phyloP scores from a whole-genome alignment of 495 filamentous ascomycete genomes.

The Talaromyces adpressus region DNA sequence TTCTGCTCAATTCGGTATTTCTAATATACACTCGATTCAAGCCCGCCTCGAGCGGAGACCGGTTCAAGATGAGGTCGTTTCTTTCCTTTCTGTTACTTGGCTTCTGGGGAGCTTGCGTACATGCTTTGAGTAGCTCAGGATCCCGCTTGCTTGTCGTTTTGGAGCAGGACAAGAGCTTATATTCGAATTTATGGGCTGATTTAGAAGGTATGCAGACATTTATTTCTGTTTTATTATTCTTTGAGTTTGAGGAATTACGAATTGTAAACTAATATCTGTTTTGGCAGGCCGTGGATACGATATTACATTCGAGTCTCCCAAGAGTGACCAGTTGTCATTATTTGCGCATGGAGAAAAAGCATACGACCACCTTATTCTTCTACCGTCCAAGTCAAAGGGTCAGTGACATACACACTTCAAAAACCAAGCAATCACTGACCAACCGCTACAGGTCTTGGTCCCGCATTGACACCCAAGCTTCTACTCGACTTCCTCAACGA shows the following conservation, averaged over 20 bases:
- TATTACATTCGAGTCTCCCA: slow-evolving; percentile 74
- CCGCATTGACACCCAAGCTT: slow-evolving; percentile 74
- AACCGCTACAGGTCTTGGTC: slow-evolving; percentile 62
- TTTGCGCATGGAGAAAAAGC: slow-evolving; percentile 81
- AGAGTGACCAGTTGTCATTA: slow-evolving; percentile 71
- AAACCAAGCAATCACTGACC: not conserved
- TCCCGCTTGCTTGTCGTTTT: slow-evolving; percentile 77
- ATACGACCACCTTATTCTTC: slow-evolving; percentile 85
- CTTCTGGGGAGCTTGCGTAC: slow-evolving; percentile 52
- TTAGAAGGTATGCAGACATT: slow-evolving; percentile 57
- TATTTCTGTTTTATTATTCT: not conserved
- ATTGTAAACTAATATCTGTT: slow-evolving; percentile 17
- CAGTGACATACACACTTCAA: slow-evolving; percentile 7
- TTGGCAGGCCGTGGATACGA: slow-evolving; percentile 71
- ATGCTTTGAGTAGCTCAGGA: slow-evolving; percentile 74
- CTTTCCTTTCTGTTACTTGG: slow-evolving; percentile 60
- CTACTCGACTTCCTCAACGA: slow-evolving; percentile 88
- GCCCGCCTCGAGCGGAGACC: slow-evolving; percentile 31
- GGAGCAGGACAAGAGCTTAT: slow-evolving; percentile 79
- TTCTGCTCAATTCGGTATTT: slow-evolving; percentile 5
- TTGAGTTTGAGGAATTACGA: not conserved
- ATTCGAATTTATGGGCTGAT: slow-evolving; percentile 76
- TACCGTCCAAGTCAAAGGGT: slow-evolving; percentile 88
- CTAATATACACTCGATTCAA: slow-evolving; percentile 5
- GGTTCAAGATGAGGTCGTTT: slow-evolving; percentile 64